phyloP scores from a whole-genome alignment of 495 filamentous ascomycete genomes.

The Xylaria longipes region DNA sequence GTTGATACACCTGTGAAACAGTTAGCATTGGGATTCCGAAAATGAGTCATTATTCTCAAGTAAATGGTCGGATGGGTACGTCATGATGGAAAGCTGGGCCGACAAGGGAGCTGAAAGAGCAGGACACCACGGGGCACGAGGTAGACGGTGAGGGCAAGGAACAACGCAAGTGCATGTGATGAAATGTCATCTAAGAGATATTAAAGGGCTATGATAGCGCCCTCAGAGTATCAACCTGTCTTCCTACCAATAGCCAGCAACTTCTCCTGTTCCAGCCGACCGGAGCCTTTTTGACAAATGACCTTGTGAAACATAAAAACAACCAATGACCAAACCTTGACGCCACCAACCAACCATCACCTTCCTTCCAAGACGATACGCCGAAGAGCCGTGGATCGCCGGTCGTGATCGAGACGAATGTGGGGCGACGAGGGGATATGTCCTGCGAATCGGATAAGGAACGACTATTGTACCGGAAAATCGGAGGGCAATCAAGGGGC shows the following conservation, averaged over 20 bases:
- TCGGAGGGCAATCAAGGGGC: constrained; percentile 23
- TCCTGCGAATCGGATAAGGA: constrained; percentile 18
- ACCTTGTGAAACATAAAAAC: constrained; percentile 25
- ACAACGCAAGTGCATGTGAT: constrained; percentile 21
- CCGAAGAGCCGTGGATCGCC: constrained; percentile 15
- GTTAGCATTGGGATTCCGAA: constrained; percentile 1
- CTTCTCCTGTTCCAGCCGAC: constrained; percentile 25
- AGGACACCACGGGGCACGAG: constrained; percentile 22
- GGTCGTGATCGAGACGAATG: constrained; percentile 19
- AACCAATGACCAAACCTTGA: constrained; percentile 28
- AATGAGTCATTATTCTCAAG: neutral
- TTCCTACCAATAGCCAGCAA: constrained; percentile 25
- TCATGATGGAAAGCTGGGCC: neutral
- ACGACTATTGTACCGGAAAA: constrained; percentile 21
- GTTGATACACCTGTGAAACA: neutral
- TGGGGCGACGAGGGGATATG: constrained; percentile 13
- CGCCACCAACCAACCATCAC: constrained; percentile 28
- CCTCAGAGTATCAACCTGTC: constrained; percentile 26
- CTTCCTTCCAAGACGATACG: constrained; percentile 24
- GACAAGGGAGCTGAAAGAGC: neutral
- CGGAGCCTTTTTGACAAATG: constrained; percentile 25
- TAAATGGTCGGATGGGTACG: neutral
- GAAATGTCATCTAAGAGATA: constrained; percentile 25
- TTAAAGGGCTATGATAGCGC: constrained; percentile 25
- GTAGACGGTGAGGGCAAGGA: constrained; percentile 13